Percentiles rank a stretch among this genome's conserved stretches.
Evolutionary conservation across 2,329 filamentous ascomycete genomes (phyloP).

Genomic region (Colletotrichum tabaci): DNA sequence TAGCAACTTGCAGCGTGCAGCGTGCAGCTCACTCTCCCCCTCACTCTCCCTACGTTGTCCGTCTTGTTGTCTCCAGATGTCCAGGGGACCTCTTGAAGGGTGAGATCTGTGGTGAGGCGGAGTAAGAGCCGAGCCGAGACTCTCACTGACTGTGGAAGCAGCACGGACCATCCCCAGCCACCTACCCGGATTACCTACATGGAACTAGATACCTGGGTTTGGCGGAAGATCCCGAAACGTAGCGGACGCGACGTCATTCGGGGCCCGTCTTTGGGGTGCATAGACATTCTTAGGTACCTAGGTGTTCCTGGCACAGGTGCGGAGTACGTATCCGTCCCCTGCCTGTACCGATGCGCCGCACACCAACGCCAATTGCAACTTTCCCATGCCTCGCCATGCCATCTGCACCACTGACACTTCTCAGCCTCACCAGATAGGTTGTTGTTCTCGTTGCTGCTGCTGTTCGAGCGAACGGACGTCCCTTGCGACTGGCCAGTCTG

Average conservation of each 20-base stretch:
- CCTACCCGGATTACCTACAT: not conserved
- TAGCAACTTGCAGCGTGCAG: not conserved
- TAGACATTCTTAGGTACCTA: no score
- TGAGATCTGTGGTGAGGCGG: conserved; percentile 5
- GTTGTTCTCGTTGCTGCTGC: not conserved
- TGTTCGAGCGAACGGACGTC: conserved; percentile 31
- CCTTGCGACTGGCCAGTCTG: conserved; percentile 27
- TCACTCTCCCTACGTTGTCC: no score
- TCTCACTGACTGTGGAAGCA: no score
- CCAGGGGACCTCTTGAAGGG: not conserved
- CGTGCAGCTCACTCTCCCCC: no score
- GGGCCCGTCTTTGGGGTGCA: no score
- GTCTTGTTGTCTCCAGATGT: not conserved
- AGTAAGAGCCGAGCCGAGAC: not conserved
- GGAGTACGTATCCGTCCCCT: no score
- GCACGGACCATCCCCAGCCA: not conserved
- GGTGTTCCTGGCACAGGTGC: no score
- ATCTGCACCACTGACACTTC: conserved; percentile 17
- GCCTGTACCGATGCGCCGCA: no score
- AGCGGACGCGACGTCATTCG: conserved; percentile 17
- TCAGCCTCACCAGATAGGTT: not conserved
- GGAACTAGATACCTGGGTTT: no score
- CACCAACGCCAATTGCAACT: conserved; percentile 31
- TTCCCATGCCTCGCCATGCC: not conserved
- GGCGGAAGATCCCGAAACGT: conserved; percentile 18